Base-by-base conservation (phyloP, 179 eudicot genomes). In the Beta lomatogona region DNA sequence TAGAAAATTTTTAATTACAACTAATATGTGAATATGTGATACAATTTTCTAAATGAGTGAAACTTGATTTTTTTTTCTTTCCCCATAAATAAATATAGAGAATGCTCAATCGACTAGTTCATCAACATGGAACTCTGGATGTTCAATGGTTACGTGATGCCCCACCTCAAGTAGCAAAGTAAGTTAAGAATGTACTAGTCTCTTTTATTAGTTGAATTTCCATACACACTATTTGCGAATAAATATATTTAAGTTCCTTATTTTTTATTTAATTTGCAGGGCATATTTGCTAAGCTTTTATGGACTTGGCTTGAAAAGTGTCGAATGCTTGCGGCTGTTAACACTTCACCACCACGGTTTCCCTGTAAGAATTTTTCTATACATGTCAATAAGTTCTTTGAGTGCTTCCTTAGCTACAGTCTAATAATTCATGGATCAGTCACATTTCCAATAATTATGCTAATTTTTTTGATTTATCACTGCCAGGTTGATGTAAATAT, bases 241-340 rank as follows among this genome's bases (percentile, higher is more conserved):
- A 9, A 41, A 52, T 22, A 52, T 64, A 52, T 64, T 18, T 58
- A 12, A 36, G 9, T 41, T 48, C 41, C 11, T 8, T 36, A 36
- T 1, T 36, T 1, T 69, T n/a, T 28, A 67, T 48, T 80, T 59
- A 12, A 14, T 36, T 75, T 46, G 22, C 86, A 96, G 98, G 84
- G 93, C 91, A 71, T 94, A 91, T 80, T 86, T 96, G 19, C 65
- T 92, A 57, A 88, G 91, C 61, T 82, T 95, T 14, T 84, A 88
- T 15, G 98, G 99, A 22, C 83, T 95, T 84, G 98, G 99, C 45
- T 86, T 95, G 79, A 95, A 95, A 86, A 95, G 99, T 82, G 98
- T 93, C 54, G 99, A 93, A 77, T 95, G 97, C 76, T 84, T 94
- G 66, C 94, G 94, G 58, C 92, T 95, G 64, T 84, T 95, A 45